phyloP scores from a whole-genome alignment of 1,284 basidiomycete species.

The Trichosporon asahii region DNA sequence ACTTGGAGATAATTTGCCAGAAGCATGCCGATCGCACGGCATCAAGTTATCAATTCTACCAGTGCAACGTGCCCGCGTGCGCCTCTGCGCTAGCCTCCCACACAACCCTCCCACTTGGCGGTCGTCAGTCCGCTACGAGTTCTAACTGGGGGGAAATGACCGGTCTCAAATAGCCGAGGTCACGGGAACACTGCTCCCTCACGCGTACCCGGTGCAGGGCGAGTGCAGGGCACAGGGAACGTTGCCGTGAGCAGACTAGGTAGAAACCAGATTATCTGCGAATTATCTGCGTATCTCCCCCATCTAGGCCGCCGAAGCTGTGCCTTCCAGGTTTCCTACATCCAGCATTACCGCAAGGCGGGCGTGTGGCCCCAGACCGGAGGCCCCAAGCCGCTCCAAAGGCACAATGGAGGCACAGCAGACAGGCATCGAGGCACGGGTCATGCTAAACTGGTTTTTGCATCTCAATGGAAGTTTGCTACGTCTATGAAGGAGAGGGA shows the following conservation, averaged over 20 bases:
- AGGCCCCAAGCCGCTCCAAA: not conserved
- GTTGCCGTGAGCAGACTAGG: not conserved
- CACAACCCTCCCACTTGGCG: not conserved
- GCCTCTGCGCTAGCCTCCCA: too few relatives aligned
- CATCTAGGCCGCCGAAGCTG: not conserved
- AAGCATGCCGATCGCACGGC: not conserved
- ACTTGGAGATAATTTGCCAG: not conserved
- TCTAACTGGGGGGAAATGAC: slow-evolving; percentile 3
- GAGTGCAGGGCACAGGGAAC: not conserved
- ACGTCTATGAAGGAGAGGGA: not conserved
- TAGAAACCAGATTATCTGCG: not conserved
- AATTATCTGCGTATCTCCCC: not conserved
- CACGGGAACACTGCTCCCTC: not conserved
- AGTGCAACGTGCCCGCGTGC: not conserved
- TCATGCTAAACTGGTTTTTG: not conserved
- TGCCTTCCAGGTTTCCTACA: not conserved
- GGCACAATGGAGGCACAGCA: not conserved
- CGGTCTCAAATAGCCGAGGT: slow-evolving; percentile 9
- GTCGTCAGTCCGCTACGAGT: not conserved
- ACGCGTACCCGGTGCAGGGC: not conserved
- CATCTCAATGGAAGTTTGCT: not conserved
- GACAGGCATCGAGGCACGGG: not conserved
- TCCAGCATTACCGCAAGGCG: not conserved
- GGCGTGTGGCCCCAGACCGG: not conserved
- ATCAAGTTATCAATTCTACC: not conserved